These are phyloP conservation scores for Chlamydomonas sp. DNA, from an alignment of 139 green algal genomes.

Conservation along the genomic window DNA sequence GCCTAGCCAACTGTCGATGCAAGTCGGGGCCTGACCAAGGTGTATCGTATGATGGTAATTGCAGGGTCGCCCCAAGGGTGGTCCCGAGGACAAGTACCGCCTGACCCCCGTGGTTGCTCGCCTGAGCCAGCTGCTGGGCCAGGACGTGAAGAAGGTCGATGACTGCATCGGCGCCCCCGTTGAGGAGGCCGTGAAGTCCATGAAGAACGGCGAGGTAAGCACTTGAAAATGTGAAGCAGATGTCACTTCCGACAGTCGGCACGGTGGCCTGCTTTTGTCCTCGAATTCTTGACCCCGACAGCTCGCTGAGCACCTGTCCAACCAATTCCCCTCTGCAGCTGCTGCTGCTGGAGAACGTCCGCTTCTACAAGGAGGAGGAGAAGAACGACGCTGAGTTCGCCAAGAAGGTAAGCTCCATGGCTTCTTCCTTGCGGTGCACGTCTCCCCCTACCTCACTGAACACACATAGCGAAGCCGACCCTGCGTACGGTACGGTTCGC, in stretches of 20 bases:
- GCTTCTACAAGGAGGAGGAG: conserved; percentile 99
- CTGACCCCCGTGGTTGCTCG: conserved; percentile 84
- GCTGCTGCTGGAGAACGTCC: conserved; percentile 94
- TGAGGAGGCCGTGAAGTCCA: conserved; percentile 65
- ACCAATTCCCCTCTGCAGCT: conserved; percentile 53
- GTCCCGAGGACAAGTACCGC: conserved; percentile 96
- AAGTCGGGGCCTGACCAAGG: no score
- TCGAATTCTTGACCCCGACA: no score
- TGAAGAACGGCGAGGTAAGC: conserved; percentile 86
- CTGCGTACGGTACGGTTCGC: no score
- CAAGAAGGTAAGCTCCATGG: conserved; percentile 77
- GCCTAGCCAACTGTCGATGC: no score
- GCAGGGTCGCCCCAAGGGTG: conserved; percentile 95
- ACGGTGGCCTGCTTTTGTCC: no score
- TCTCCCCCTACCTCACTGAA: no score
- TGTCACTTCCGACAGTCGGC: no score
- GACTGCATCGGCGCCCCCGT: conserved; percentile 97
- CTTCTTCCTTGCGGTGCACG: no score
- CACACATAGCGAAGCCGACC: no score
- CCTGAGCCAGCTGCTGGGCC: conserved; percentile 91
- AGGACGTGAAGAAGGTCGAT: conserved; percentile 89
- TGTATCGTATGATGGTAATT: neutral
- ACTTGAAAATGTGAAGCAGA: neutral
- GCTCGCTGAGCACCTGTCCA: neutral
- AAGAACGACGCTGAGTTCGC: conserved; percentile 96